Conservation (phyloP, 768 basidiomycete genomes). For the Rhizopogon sp. region DNA sequence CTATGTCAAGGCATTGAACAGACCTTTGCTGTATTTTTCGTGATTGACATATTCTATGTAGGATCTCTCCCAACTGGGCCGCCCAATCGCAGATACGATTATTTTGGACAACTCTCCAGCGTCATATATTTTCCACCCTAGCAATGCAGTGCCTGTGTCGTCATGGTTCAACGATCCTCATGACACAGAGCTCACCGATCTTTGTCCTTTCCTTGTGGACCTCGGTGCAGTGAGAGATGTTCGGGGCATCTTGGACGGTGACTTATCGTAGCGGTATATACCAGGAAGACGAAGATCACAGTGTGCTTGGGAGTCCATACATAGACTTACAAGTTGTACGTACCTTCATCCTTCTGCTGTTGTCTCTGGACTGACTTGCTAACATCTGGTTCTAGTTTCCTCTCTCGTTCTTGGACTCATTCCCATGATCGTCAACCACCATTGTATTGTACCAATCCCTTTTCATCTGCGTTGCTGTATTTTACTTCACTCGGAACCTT, state of each 20-base stretch:
- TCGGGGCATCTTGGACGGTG: slow-evolving; percentile 48
- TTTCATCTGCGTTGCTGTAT: no score
- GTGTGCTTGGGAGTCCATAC: no score
- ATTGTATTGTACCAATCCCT: no score
- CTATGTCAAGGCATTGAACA: slow-evolving; percentile 78
- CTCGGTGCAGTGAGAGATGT: slow-evolving; percentile 59
- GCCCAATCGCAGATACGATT: slow-evolving; percentile 60
- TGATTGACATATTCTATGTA: slow-evolving; percentile 16
- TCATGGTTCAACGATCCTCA: slow-evolving; percentile 79
- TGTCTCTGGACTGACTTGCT: no score
- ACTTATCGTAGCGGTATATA: background rate
- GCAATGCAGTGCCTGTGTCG: slow-evolving; percentile 73
- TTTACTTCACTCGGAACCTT: no score
- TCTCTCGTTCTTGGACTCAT: no score
- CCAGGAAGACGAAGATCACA: no score
- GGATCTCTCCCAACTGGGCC: slow-evolving; percentile 73
- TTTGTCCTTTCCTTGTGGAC: slow-evolving; percentile 68
- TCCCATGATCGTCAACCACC: no score
- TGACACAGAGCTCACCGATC: slow-evolving; percentile 67
- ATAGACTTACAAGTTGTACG: no score
- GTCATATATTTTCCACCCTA: slow-evolving; percentile 78
- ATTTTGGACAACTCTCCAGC: slow-evolving; percentile 80
- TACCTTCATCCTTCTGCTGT: no score
- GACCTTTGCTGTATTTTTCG: slow-evolving; percentile 3
- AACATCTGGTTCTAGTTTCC: no score